Evolutionary conservation across 2,329 filamentous ascomycete species (phyloP).

Genomic region (Penicillium sp.): DNA sequence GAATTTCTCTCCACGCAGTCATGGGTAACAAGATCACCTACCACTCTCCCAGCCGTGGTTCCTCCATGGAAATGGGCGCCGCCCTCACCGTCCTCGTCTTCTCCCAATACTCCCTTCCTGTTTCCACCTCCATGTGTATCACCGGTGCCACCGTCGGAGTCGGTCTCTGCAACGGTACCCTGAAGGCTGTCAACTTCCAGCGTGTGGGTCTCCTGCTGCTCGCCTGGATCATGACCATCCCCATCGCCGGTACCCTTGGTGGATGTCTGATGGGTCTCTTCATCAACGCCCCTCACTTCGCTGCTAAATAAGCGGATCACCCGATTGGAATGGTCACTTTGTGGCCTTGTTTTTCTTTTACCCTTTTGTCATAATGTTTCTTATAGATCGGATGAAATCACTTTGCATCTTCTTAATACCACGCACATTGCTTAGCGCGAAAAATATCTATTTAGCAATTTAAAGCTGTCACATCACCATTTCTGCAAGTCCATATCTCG

Average conservation of each 20-base stretch:
- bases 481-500: neutral
- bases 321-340: neutral
- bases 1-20: conserved; percentile 50
- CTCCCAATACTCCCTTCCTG: conserved; percentile 74
- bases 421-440: neutral
- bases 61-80: conserved; percentile 79
- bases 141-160: conserved; percentile 79
- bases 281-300: conserved; percentile 64
- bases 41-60: conserved; percentile 62
- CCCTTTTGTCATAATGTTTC: neutral
- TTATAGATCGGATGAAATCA: conserved; percentile 8
- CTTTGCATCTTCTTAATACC: neutral
- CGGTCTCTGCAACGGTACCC: conserved; percentile 73
- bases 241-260: conserved; percentile 62
- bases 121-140: conserved; percentile 79
- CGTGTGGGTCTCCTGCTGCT: conserved; percentile 69
- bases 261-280: conserved; percentile 57
- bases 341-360: neutral
- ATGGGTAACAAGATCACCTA: conserved; percentile 83
- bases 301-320: neutral
- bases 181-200: conserved; percentile 76
- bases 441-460: neutral
- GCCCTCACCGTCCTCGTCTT: conserved; percentile 76
- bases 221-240: conserved; percentile 69
- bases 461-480: neutral